Evolutionary conservation across 768 basidiomycete species (phyloP).

Genomic region (Boletellus ananiceps): DNA sequence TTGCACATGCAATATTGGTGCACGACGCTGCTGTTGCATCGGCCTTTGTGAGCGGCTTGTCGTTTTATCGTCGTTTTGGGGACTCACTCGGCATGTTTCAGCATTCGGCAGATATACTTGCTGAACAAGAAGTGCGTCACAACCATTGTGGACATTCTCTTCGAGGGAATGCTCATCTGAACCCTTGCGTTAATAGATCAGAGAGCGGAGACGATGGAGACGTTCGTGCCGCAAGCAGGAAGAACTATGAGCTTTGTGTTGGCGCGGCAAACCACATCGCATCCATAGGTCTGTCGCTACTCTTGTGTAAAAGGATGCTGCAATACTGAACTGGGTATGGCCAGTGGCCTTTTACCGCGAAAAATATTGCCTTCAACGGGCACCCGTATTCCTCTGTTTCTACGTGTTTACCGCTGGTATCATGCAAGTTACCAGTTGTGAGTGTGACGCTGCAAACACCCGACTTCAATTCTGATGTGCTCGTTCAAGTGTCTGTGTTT

Average conservation of each 20-base stretch:
- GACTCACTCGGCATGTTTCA: conserved; percentile 8
- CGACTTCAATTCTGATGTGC: not conserved
- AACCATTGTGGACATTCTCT: not conserved
- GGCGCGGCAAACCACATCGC: conserved; percentile 78
- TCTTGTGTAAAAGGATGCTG: not conserved
- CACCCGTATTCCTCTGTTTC: conserved; percentile 69
- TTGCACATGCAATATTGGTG: conserved; percentile 89
- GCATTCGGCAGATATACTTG: conserved; percentile 26
- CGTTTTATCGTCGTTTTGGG: not conserved
- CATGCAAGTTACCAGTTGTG: conserved; percentile 73
- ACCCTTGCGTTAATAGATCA: conserved; percentile 24
- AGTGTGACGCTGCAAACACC: conserved; percentile 26
- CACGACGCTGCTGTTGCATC: conserved; percentile 65
- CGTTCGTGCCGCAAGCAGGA: conserved; percentile 49
- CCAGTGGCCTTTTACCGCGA: conserved; percentile 58
- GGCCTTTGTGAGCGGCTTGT: conserved; percentile 61
- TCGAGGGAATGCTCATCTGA: not conserved
- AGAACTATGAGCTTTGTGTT: conserved; percentile 69
- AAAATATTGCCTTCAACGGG: conserved; percentile 54
- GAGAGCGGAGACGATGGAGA: conserved; percentile 50
- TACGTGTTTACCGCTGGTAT: conserved; percentile 77
- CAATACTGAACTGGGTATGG: conserved; percentile 1
- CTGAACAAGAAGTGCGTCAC: conserved; percentile 37
- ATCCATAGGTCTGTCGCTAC: conserved; percentile 46
- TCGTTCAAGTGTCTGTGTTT: conserved; percentile 51